phyloP scores from a whole-genome alignment of 2,329 filamentous ascomycete genomes.

The Alternaria arborescens region DNA sequence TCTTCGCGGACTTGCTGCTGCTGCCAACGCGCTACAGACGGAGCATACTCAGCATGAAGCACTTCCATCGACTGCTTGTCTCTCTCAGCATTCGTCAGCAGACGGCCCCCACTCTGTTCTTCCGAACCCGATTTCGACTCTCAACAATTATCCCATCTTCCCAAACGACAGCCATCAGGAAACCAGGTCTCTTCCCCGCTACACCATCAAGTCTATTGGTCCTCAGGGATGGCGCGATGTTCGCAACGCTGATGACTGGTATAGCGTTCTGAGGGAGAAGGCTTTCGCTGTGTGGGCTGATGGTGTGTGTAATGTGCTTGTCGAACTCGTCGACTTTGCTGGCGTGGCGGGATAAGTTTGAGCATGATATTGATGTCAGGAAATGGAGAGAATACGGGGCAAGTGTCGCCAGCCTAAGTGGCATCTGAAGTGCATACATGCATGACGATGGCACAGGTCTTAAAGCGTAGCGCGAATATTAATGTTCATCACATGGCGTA shows the following conservation, averaged over 20 bases:
- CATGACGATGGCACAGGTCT: background rate
- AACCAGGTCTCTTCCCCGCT: constrained; percentile 16
- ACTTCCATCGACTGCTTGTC: background rate
- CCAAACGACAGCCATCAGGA: background rate
- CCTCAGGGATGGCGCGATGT: constrained; percentile 35
- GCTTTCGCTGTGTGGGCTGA: constrained; percentile 44
- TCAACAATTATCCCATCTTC: background rate
- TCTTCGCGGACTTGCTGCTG: constrained; percentile 43
- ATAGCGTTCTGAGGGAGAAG: constrained; percentile 35
- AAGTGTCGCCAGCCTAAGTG: background rate
- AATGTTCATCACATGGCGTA: background rate
- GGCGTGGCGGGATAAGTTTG: background rate
- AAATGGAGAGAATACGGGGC: background rate
- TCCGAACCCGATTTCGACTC: background rate
- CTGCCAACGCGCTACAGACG: constrained; percentile 40
- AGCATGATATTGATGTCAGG: background rate
- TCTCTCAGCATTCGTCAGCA: background rate
- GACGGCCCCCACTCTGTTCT: background rate
- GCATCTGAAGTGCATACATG: background rate
- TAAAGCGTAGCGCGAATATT: background rate
- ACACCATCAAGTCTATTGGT: constrained; percentile 36
- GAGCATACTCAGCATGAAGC: constrained; percentile 10
- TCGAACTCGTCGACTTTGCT: constrained; percentile 29
- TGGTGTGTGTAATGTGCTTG: constrained; percentile 42
- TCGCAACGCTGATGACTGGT: constrained; percentile 35